Evolutionary conservation across 805 yeast species (phyloP).

Genomic region (Yamadazyma phyllophila): DNA sequence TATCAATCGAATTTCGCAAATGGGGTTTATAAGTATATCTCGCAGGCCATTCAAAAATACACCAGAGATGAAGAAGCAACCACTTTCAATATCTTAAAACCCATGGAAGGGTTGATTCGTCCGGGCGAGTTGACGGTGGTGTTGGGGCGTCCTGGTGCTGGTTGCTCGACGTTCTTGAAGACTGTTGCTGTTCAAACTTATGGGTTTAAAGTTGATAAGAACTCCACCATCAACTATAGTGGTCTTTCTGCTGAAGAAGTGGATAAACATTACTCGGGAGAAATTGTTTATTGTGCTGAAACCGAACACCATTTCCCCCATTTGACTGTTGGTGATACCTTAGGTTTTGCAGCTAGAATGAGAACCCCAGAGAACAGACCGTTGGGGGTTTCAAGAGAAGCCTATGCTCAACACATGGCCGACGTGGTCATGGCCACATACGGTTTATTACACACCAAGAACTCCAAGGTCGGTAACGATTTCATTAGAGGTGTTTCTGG

Average conservation of each 20-base stretch:
- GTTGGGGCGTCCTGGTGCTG: constrained; percentile 43
- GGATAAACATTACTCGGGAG: constrained; percentile 32
- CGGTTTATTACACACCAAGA: constrained; percentile 51
- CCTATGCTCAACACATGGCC: constrained; percentile 40
- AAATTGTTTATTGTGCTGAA: constrained; percentile 48
- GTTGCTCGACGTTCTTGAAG: constrained; percentile 40
- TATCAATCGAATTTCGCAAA: constrained; percentile 60
- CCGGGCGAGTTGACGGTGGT: constrained; percentile 43
- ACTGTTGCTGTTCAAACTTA: constrained; percentile 38
- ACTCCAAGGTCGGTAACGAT: constrained; percentile 64
- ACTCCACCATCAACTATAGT: constrained; percentile 32
- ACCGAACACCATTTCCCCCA: constrained; percentile 57
- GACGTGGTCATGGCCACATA: constrained; percentile 44
- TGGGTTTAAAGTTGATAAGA: constrained; percentile 34
- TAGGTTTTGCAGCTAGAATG: constrained; percentile 53
- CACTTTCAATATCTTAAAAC: constrained; percentile 22
- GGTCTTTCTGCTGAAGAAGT: constrained; percentile 32
- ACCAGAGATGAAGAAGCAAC: constrained; percentile 18
- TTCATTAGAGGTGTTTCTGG: constrained; percentile 75
- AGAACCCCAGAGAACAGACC: constrained; percentile 43
- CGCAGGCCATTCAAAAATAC: constrained; percentile 17
- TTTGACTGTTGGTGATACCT: constrained; percentile 54
- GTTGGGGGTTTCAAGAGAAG: constrained; percentile 41
- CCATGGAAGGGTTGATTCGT: constrained; percentile 22
- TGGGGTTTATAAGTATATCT: constrained; percentile 25